phyloP scores from a whole-genome alignment of 202 grass and related monocot species.

The Panicum virgatum region DNA sequence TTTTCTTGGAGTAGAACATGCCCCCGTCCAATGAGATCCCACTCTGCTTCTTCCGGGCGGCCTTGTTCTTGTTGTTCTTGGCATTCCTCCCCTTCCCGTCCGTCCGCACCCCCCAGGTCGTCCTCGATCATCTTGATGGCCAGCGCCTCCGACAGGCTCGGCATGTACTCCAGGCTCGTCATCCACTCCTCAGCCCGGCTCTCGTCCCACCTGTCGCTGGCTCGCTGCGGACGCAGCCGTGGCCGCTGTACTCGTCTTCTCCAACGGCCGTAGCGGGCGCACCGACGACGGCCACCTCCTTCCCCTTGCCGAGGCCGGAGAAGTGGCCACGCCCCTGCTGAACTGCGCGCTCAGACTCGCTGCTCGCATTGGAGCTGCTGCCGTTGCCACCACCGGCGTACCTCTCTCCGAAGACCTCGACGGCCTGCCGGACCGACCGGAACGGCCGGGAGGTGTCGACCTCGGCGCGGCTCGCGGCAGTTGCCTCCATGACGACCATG shows the following conservation, averaged over 20 bases:
- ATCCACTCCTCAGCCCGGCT: conserved; percentile 49
- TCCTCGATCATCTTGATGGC: conserved; percentile 65
- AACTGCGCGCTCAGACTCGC: conserved; percentile 57
- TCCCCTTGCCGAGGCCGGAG: conserved; percentile 54
- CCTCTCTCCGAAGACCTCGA: conserved; percentile 52
- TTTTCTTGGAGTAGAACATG: conserved; percentile 66
- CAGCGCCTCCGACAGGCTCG: conserved; percentile 72
- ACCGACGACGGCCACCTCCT: conserved; percentile 45
- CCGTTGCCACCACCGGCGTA: not conserved
- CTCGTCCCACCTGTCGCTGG: conserved; percentile 64
- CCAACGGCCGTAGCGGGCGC: not conserved
- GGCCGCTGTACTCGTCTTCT: conserved; percentile 7
- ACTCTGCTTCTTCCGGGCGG: conserved; percentile 37
- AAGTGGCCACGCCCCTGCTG: conserved; percentile 50
- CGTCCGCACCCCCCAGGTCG: conserved; percentile 33
- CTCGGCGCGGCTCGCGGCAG: conserved; percentile 31
- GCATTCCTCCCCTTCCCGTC: conserved; percentile 49
- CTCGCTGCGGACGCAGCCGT: conserved; percentile 49
- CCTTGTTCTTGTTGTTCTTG: conserved; percentile 45
- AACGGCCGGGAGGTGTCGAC: conserved; percentile 61
- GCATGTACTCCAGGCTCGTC: conserved; percentile 76
- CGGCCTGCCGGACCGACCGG: conserved; percentile 63
- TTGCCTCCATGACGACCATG: not conserved
- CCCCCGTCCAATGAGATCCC: conserved; percentile 58
- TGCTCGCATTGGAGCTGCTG: not conserved